Evolutionary conservation across 2,329 filamentous ascomycete species (phyloP), one percentile per base, ranked within the genome.

Genomic region (Aureobasidium mangrovei): DNA sequence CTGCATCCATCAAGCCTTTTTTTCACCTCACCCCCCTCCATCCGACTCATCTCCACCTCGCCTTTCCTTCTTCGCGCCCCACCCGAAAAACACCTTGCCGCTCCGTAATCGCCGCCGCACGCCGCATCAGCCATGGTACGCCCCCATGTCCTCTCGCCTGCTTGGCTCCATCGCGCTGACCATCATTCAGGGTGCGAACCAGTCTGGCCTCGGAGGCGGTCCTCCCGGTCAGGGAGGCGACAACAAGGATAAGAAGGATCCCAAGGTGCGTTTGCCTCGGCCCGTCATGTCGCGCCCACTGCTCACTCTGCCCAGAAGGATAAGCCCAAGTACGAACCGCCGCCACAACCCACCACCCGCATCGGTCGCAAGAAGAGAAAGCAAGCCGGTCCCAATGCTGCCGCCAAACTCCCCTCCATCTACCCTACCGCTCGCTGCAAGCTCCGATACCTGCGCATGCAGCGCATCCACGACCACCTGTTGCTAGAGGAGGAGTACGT

Each of bases 251-350:
- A 95, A 97, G 81, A 97, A 97, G 82, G 91, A 74, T 52, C 62
- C 64, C 57, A 77, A 77, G 70, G 71, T 73, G 63, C 26, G 63
- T 57, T 51, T 28, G 29, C 38, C 35, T 44, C 43, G 31, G 7
- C 3, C 46, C 28, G 4, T 32, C 28, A 31, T 6, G 26, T 27
- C 29, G 4, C 10, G n/a, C 32, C 26, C n/a, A 29, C 38, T 54
- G 18, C 41, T 48, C 10, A 44, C 32, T 27, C 27, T 10, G 58
- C 10, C 63, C 66, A 95, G 91, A 97, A 98, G 81, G 91, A 98
- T 60, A 98, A 98, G 85, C 93, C 93, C 69, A 97, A 95, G 86
- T 98, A 98, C 79, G 93, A 98, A 74, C 93, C 93, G 61, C 93
- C 93, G 63, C 93, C 93, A 72, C 86, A 91, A 67, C 93, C 93